These are phyloP conservation scores for Cercospora nicotianae DNA, from an alignment of 2,329 filamentous ascomycete genomes.

Conservation along the genomic window DNA sequence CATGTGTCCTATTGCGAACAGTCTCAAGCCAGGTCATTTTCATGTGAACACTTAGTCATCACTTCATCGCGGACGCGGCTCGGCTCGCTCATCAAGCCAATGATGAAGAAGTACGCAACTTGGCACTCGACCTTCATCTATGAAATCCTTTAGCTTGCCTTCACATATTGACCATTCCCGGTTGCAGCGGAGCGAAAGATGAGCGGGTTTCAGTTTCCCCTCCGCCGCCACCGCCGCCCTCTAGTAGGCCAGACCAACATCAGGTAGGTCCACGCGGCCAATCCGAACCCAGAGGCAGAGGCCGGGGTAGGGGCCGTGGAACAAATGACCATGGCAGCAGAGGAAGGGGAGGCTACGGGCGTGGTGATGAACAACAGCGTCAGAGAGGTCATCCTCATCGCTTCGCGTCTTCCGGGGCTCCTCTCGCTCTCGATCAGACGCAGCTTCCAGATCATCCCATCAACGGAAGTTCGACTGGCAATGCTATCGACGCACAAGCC, in stretches of 20 bases:
- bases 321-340: neutral
- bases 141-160: neutral
- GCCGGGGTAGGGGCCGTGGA: conserved; percentile 25
- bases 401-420: neutral
- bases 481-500: neutral
- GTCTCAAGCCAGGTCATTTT: neutral
- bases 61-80: neutral
- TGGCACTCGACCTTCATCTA: neutral
- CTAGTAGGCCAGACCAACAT: conserved; percentile 10
- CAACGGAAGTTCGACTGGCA: neutral
- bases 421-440: neutral
- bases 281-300: conserved; percentile 30
- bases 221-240: conserved; percentile 45
- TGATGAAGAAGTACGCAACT: neutral
- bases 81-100: neutral
- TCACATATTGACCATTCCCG: neutral
- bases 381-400: neutral
- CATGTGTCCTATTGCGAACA: neutral
- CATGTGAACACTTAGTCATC: neutral
- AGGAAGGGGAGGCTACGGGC: neutral
- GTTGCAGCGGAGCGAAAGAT: conserved; percentile 10
- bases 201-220: conserved; percentile 49
- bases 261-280: conserved; percentile 24
- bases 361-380: neutral
- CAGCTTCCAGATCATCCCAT: neutral